Evolutionary conservation across 768 basidiomycete genomes (phyloP).

Genomic region (Boletus rubropictus): DNA sequence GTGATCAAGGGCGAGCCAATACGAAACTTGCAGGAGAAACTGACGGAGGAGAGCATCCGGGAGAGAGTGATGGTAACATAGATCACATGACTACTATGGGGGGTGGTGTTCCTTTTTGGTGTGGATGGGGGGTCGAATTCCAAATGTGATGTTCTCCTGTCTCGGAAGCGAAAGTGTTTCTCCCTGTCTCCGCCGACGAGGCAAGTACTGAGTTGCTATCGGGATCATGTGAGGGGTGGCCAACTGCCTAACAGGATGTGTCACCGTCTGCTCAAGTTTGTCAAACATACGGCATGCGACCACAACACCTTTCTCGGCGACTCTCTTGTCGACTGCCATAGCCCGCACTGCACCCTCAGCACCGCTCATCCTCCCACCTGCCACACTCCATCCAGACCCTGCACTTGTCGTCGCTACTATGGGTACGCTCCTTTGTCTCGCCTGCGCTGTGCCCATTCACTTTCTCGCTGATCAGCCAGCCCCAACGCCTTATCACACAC

Average conservation of each 20-base stretch:
- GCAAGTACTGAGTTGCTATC: conserved; percentile 15
- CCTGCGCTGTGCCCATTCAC: not conserved
- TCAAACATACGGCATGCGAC: conserved; percentile 45
- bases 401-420: conserved; percentile 54
- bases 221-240: not conserved
- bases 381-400: conserved; percentile 29
- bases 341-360: conserved; percentile 42
- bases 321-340: conserved; percentile 48
- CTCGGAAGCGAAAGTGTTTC: no score
- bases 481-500: conserved; percentile 43
- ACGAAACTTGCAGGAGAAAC: conserved; percentile 59
- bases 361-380: conserved; percentile 45
- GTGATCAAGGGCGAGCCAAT: conserved; percentile 82
- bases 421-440: conserved; percentile 29
- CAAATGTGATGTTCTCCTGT: no score
- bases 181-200: conserved; percentile 56
- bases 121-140: no score
- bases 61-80: not conserved
- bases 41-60: conserved; percentile 44
- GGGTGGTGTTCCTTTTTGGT: no score
- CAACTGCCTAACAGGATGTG: conserved; percentile 46
- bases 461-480: conserved; percentile 38
- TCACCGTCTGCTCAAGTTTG: conserved; percentile 53
- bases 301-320: conserved; percentile 47
- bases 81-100: no score